Percentiles rank a stretch among this genome's conserved stretches.
These are phyloP conservation scores for Clitopilus hobsonii DNA, from an alignment of 768 basidiomycete genomes.

Conservation along the genomic window DNA sequence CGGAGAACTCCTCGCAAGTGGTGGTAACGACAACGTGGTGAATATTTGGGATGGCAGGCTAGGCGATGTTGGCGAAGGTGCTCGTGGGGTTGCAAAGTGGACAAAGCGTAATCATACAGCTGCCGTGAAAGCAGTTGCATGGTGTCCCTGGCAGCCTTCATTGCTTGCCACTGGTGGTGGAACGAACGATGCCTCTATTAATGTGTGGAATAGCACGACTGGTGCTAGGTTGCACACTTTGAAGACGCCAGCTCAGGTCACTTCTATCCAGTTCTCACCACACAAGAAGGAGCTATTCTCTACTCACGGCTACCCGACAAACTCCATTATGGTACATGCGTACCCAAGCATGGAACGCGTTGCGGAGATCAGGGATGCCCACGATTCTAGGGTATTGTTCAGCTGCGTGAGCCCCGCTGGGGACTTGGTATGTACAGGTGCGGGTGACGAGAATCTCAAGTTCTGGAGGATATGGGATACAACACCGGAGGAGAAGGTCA, in stretches of 20 bases:
- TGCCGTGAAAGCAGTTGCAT: slow-evolving; percentile 90
- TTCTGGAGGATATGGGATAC: slow-evolving; percentile 90
- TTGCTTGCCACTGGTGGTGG: slow-evolving; percentile 93
- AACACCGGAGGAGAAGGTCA: slow-evolving; percentile 35
- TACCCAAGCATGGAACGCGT: slow-evolving; percentile 85
- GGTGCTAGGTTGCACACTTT: slow-evolving; percentile 87
- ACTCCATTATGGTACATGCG: slow-evolving; percentile 73
- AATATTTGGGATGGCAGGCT: slow-evolving; percentile 94
- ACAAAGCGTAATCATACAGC: slow-evolving; percentile 89
- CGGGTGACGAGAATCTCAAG: slow-evolving; percentile 94
- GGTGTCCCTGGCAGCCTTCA: slow-evolving; percentile 95
- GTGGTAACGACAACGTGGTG: slow-evolving; percentile 97
- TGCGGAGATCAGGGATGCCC: slow-evolving; percentile 84
- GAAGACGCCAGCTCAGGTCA: slow-evolving; percentile 87
- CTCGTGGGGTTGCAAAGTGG: slow-evolving; percentile 73
- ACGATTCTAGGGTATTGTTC: slow-evolving; percentile 87
- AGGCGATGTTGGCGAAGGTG: slow-evolving; percentile 46
- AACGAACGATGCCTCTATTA: slow-evolving; percentile 86
- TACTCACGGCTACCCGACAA: slow-evolving; percentile 93
- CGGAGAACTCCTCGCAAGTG: slow-evolving; percentile 87
- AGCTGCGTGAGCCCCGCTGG: slow-evolving; percentile 85
- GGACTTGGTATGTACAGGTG: slow-evolving; percentile 87
- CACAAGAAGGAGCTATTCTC: slow-evolving; percentile 87
- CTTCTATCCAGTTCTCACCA: slow-evolving; percentile 83
- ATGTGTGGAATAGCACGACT: slow-evolving; percentile 89